Conservation (phyloP, 371 early-diverging fungal genomes). For the Mortierella sp. region DNA sequence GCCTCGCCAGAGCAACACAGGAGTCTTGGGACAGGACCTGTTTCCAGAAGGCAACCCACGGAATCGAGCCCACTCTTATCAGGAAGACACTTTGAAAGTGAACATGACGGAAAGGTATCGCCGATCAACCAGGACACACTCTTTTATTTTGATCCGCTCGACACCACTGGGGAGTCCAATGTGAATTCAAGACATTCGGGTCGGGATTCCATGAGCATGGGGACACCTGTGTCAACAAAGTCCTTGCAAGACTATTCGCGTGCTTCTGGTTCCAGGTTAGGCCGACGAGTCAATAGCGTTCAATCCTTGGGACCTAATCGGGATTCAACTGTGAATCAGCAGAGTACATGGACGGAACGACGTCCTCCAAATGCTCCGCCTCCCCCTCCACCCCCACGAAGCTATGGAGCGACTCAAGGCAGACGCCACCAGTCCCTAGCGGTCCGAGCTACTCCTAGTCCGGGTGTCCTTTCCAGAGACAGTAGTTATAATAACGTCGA, state of each 20-base stretch:
- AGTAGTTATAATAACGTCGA: too few species aligned
- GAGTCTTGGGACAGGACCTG: neutral
- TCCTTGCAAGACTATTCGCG: too few species aligned
- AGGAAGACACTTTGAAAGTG: neutral
- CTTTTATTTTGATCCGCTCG: slow-evolving; percentile 24
- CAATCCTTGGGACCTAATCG: slow-evolving; percentile 11
- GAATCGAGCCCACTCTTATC: too few species aligned
- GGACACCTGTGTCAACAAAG: neutral
- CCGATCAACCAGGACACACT: slow-evolving; percentile 11
- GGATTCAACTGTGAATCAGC: too few species aligned
- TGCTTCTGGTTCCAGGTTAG: neutral
- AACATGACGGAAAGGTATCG: slow-evolving; percentile 1
- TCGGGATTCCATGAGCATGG: neutral
- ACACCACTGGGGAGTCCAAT: slow-evolving; percentile 18
- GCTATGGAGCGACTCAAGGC: too few species aligned
- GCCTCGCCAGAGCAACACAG: slow-evolving; percentile 5
- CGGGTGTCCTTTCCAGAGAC: too few species aligned
- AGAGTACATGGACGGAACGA: too few species aligned
- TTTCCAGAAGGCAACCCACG: too few species aligned
- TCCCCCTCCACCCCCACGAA: too few species aligned
- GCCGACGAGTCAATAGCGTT: slow-evolving; percentile 6
- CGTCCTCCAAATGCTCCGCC: too few species aligned
- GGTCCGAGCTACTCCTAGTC: too few species aligned
- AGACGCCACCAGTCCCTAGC: too few species aligned
- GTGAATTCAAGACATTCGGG: neutral